Base-by-base conservation (phyloP, 305 asterid genomes). In the Fraxinus velutina region DNA sequence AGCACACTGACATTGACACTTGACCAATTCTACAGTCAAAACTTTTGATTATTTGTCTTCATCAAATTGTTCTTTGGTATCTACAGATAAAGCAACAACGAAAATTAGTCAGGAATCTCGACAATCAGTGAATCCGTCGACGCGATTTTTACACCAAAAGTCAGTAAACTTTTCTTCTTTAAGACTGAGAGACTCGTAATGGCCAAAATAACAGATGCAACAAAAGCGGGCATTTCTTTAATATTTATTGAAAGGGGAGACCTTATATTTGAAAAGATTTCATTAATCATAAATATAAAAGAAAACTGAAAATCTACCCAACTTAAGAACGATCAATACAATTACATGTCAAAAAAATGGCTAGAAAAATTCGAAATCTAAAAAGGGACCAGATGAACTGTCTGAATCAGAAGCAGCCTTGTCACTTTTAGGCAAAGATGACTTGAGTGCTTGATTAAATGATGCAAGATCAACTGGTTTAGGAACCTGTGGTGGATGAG, bases 291-390 rank as follows among this genome's bases (percentile, higher is more conserved):
- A 64, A 22, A 74, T 78, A 73, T 62, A 62, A 64, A 30, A 74
- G 22, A 50, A 15, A 50, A 85, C 80, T 44, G 55, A 44, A 13
- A 44, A 44, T 44, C 55, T 44, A 12, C 55, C 55, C 55, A 44
- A 44, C 42, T 72, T 37, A 50, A 85, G 52, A 55, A 85, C 64
- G 81, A 81, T 75, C 33, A 36, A 78, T 73, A 80, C 84, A 78
- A 79, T 72, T 70, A 10, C 75, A 81, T 72, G 64, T 27, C 34
- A 78, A 86, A 86, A 81, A 71, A 10, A 36, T 81, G 72, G 78
- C 87, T 70, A 95, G 86, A 95, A 95, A 84, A 95, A 95, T 55
- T 95, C 99, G 55, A 93, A 93, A 80, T 93, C 98, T 68, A 95
- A 89, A 83, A 91, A 95, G 76, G 94, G 93, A 60, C 95, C 97